phyloP scores from a whole-genome alignment of 2,329 filamentous ascomycete species.

The Sodiomyces alkalinus region DNA sequence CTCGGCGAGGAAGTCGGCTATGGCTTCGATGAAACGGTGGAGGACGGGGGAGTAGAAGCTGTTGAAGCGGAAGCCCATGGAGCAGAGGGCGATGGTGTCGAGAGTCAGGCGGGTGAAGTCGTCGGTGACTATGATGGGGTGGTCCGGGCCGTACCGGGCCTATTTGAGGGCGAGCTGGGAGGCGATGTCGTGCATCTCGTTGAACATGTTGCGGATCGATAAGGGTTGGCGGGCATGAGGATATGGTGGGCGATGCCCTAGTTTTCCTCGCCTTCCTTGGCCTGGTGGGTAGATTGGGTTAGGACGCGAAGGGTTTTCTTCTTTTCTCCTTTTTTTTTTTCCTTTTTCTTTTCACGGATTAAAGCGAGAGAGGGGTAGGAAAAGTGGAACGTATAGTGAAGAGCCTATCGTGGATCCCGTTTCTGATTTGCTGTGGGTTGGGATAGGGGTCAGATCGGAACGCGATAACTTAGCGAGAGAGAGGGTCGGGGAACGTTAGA shows the following conservation, averaged over 20 bases:
- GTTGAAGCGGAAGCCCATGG: constrained; percentile 46
- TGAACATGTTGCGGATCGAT: constrained; percentile 44
- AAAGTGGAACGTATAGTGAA: constrained; percentile 7
- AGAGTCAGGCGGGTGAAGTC: constrained; percentile 49
- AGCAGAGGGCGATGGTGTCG: constrained; percentile 45
- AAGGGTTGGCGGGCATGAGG: constrained; percentile 54
- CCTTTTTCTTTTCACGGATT: too few species aligned
- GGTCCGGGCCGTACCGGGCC: constrained; percentile 23
- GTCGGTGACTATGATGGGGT: constrained; percentile 35
- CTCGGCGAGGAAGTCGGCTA: constrained; percentile 42
- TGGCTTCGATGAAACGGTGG: constrained; percentile 29
- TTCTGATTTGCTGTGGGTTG: constrained; percentile 41
- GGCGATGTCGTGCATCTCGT: constrained; percentile 35
- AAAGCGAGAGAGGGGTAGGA: too few species aligned
- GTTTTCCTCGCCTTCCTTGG: constrained; percentile 6
- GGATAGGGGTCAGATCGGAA: neutral
- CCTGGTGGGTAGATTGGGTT: constrained; percentile 2
- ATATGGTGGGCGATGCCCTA: constrained; percentile 43
- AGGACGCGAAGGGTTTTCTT: neutral
- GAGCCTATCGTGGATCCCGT: constrained; percentile 29
- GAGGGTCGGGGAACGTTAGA: too few species aligned
- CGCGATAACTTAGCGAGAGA: neutral
- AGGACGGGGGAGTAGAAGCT: constrained; percentile 30
- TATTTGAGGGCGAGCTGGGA: constrained; percentile 38
- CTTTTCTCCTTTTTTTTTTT: too few species aligned